Evolutionary conservation across 2,329 filamentous ascomycete genomes (phyloP).

Genomic region (Aspergillus luchuensis): DNA sequence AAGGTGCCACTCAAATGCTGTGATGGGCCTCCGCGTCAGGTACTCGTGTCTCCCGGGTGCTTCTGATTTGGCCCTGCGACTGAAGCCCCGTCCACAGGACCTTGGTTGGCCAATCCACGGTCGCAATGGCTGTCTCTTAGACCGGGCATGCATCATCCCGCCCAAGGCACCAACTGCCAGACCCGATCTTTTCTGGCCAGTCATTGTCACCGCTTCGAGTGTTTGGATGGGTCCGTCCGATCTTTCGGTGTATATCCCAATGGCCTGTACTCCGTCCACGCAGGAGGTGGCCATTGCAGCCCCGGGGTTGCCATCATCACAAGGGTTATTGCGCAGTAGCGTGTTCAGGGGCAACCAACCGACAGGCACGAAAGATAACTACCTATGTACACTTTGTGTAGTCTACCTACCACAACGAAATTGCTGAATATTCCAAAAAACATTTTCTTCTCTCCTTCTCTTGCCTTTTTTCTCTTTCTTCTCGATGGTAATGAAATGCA

Average conservation of each 20-base stretch:
- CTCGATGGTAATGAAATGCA: no score
- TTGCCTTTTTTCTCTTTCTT: no score
- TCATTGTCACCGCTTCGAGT: slow-evolving; percentile 18
- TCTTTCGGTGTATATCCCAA: slow-evolving; percentile 27
- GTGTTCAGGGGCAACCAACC: neutral
- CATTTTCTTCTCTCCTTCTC: no score
- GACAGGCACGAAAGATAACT: neutral
- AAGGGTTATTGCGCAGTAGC: neutral
- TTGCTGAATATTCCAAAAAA: neutral
- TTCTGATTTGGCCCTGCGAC: slow-evolving; percentile 21
- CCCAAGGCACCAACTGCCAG: slow-evolving; percentile 30
- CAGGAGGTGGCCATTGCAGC: neutral
- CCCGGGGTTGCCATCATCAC: slow-evolving; percentile 4
- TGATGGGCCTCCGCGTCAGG: slow-evolving; percentile 15
- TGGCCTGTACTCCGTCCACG: slow-evolving; percentile 6
- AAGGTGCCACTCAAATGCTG: slow-evolving; percentile 11
- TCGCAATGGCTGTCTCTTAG: slow-evolving; percentile 23
- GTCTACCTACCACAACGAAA: no score
- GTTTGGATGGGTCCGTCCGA: slow-evolving; percentile 24
- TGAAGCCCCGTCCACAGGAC: slow-evolving; percentile 12
- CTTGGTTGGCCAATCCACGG: slow-evolving; percentile 27
- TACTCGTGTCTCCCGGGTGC: slow-evolving; percentile 16
- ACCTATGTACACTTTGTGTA: neutral
- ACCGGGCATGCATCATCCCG: slow-evolving; percentile 34
- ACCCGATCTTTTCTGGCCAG: slow-evolving; percentile 27